Conservation (phyloP, 805 yeast genomes). For the Candida silvatica region DNA sequence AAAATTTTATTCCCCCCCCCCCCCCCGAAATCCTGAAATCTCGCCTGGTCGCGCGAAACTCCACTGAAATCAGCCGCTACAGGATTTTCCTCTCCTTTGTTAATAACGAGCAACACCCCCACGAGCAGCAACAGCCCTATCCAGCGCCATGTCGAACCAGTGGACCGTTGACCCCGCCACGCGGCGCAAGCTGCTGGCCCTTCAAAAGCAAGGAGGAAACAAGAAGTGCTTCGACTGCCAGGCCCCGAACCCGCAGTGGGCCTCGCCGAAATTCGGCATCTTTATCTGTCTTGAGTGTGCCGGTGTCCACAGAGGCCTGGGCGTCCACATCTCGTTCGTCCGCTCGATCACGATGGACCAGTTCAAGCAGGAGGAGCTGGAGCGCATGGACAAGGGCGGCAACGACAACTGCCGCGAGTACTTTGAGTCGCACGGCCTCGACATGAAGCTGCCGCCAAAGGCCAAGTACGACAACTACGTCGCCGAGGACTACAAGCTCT, state of each 20-base stretch:
- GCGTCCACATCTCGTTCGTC: conserved; percentile 95
- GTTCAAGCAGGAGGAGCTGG: conserved; percentile 86
- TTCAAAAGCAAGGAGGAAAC: conserved; percentile 78
- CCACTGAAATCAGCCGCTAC: no score
- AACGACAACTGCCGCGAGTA: conserved; percentile 67
- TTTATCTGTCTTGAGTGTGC: conserved; percentile 98
- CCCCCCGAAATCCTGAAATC: no score
- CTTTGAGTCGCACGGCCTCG: conserved; percentile 66
- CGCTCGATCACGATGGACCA: conserved; percentile 98
- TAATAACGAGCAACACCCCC: neutral
- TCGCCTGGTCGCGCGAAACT: no score
- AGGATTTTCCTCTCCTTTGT: neutral
- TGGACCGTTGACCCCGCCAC: conserved; percentile 95
- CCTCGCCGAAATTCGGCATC: conserved; percentile 95
- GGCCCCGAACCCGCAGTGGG: conserved; percentile 99
- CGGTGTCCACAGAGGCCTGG: conserved; percentile 90
- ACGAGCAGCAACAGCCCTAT: neutral
- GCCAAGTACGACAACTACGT: conserved; percentile 79
- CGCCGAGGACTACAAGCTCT: conserved; percentile 90
- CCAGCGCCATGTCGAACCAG: conserved; percentile 35
- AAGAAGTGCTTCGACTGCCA: conserved; percentile 89
- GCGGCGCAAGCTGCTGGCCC: conserved; percentile 64
- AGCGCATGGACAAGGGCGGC: conserved; percentile 92
- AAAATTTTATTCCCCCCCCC: no score
- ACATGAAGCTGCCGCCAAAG: conserved; percentile 52